phyloP scores from a whole-genome alignment of 2,329 filamentous ascomycete genomes.

The Colletotrichum tanaceti region DNA sequence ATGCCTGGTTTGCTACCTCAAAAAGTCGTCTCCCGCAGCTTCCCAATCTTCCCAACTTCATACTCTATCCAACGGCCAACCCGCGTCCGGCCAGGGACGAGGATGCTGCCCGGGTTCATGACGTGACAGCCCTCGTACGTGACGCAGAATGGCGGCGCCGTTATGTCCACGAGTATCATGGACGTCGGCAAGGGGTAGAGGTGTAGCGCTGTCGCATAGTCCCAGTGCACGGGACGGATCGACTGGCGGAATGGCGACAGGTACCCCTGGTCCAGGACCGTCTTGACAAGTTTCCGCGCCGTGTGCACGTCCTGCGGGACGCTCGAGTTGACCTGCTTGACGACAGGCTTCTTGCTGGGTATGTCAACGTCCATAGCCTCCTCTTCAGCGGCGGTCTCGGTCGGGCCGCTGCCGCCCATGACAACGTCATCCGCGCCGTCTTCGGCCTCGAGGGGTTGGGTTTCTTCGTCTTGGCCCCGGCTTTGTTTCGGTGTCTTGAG shows the following conservation, averaged over 20 bases:
- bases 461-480: constrained; percentile 47
- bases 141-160: constrained; percentile 83
- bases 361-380: constrained; percentile 60
- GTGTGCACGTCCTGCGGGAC: constrained; percentile 65
- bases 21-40: constrained; percentile 71
- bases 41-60: constrained; percentile 73
- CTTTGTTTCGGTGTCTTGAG: constrained; percentile 64
- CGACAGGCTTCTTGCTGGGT: constrained; percentile 36
- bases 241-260: constrained; percentile 87
- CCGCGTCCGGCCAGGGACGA: constrained; percentile 75
- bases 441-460: constrained; percentile 35
- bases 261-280: constrained; percentile 89
- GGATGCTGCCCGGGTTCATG: constrained; percentile 87
- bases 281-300: constrained; percentile 86
- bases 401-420: constrained; percentile 48
- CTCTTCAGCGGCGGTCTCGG: constrained; percentile 32
- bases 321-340: constrained; percentile 27
- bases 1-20: constrained; percentile 47
- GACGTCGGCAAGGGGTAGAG: constrained; percentile 91
- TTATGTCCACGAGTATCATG: constrained; percentile 83
- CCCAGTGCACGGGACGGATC: constrained; percentile 88
- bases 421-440: constrained; percentile 45
- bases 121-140: constrained; percentile 97
- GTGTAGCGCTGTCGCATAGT: constrained; percentile 79
- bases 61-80: constrained; percentile 90